phyloP scores from a whole-genome alignment of 768 basidiomycete genomes.

The Boletellus sp. region DNA sequence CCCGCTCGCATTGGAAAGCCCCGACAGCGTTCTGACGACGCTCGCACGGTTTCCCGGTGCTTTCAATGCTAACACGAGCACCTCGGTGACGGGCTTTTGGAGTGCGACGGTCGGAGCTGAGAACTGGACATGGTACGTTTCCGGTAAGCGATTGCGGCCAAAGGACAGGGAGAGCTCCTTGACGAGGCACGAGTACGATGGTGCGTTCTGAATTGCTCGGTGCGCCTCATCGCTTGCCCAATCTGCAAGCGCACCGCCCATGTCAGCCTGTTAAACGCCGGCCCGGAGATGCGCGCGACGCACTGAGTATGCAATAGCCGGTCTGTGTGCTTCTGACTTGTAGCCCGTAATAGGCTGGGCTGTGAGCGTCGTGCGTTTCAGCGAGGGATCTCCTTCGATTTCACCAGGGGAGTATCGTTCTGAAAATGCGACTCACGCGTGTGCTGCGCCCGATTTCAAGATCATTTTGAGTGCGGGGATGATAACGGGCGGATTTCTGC shows the following conservation, averaged over 20 bases:
- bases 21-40: constrained; percentile 9
- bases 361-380: constrained; percentile 1
- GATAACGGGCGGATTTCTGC: constrained; percentile 1
- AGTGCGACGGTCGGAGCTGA: constrained; percentile 12
- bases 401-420: not conserved
- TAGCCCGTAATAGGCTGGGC: constrained; percentile 18
- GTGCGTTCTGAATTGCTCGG: constrained; percentile 5
- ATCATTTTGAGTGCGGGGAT: constrained; percentile 6
- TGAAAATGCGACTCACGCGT: constrained; percentile 9
- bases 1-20: constrained; percentile 9
- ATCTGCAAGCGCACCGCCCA: constrained; percentile 10
- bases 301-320: constrained; percentile 4
- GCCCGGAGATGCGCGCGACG: not conserved
- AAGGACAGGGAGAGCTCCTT: constrained; percentile 5
- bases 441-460: constrained; percentile 8
- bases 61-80: constrained; percentile 20
- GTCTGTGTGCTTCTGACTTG: constrained; percentile 18
- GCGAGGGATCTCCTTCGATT: not conserved
- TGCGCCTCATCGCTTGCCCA: constrained; percentile 27
- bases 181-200: constrained; percentile 3
- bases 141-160: not conserved
- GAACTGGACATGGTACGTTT: constrained; percentile 24
- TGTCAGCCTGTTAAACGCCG: not conserved
- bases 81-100: constrained; percentile 22
- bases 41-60: constrained; percentile 18